Base-by-base conservation (phyloP, 108 stramenopile genomes). In the Stephanodiscus triporus region DNA sequence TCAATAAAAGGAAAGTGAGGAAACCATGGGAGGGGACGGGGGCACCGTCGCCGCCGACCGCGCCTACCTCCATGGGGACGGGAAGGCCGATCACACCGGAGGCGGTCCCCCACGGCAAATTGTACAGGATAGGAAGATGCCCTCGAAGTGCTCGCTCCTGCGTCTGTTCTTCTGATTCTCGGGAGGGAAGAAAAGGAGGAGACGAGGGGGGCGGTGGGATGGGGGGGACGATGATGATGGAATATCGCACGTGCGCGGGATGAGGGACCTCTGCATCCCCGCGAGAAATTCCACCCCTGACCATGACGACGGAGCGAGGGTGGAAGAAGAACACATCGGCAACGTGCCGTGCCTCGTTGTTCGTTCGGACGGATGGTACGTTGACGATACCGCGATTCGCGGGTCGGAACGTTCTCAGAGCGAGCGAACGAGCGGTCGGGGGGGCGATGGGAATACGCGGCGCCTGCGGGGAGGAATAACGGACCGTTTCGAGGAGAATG, bases 21-120 rank as follows among this genome's bases (percentile, higher is more conserved):
- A n/a, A n/a, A n/a, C 32, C 66, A 96, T 95, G 94, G 94, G 94
- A 81, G 94, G 91, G 76, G 94, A 95, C n/a, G 73, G 94, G 94
- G 94, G 91, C 20, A 91, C 91, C 1, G 87, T 95, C 73, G 87
- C 87, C 59, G 82, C 85, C 24, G 91, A 87, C 74, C 80, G 94
- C 23, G 66, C 72, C 50, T 95, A 90, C 76, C 86, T 93, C 84
- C 89, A 92, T 24, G 91, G 91, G 17, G 90, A 91, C 17, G 91
- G 91, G 17, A 89, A 86, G 7, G 91, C 91, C 16, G 80, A 85
- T 37, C 82, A 86, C 47, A 89, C 90, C 42, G 92, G 81, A n/a
- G n/a, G n/a, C 62, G 70, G 66, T 66, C 78, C 87, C 87, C 7
- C 85, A 81, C 68, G 94, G 94, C 9, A 69, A 76, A 56, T 67